Conservation (phyloP, 2,329 filamentous ascomycete species). For the Ilyonectria destructans region DNA sequence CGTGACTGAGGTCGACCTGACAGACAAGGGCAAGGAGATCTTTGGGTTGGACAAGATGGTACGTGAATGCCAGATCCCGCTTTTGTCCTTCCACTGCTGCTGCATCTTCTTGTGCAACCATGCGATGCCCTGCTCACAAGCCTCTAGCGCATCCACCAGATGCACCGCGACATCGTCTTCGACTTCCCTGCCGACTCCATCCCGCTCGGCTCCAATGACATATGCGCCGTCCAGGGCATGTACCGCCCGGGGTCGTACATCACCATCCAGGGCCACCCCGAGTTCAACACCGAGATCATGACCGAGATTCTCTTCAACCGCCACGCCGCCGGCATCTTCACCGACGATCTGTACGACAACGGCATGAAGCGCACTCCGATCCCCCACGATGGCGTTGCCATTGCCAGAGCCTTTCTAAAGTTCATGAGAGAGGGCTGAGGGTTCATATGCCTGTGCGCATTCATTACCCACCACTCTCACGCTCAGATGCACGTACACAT, state of each 20-base stretch:
- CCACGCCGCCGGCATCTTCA: constrained; percentile 78
- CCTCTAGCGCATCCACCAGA: constrained; percentile 60
- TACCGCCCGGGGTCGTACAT: constrained; percentile 58
- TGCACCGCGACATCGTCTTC: constrained; percentile 64
- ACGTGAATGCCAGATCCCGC: constrained; percentile 60
- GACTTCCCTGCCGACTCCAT: constrained; percentile 57
- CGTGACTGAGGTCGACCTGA: constrained; percentile 59
- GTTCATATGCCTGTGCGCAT: background rate
- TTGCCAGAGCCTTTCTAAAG: constrained; percentile 81
- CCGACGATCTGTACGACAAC: constrained; percentile 78
- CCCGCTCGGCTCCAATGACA: constrained; percentile 59
- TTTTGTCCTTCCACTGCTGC: background rate
- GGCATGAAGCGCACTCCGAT: constrained; percentile 77
- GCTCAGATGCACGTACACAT: background rate
- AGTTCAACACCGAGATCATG: constrained; percentile 61
- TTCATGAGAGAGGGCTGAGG: constrained; percentile 76
- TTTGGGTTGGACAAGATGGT: constrained; percentile 58
- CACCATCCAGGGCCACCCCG: constrained; percentile 65
- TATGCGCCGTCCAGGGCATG: constrained; percentile 62
- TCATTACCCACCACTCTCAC: background rate
- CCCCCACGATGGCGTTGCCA: constrained; percentile 84
- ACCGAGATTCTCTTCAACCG: constrained; percentile 64
- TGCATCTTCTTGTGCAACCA: background rate
- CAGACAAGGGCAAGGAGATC: constrained; percentile 57
- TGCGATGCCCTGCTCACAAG: constrained; percentile 62